phyloP scores from a whole-genome alignment of 2,329 filamentous ascomycete species.

The Bipolaris cookei region DNA sequence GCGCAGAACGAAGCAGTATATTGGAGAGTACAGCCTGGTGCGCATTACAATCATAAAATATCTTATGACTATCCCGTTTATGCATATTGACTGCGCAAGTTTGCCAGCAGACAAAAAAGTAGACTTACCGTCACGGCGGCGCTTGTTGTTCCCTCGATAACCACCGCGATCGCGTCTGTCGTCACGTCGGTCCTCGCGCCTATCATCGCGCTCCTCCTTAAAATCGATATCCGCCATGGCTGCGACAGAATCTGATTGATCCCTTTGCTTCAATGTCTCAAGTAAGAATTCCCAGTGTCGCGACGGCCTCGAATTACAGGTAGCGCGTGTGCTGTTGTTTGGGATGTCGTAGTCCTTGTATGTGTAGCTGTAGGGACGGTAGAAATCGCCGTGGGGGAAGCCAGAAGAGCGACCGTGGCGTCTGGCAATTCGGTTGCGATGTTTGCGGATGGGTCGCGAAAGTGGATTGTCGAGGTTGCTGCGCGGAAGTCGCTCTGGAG shows the following conservation, averaged over 20 bases:
- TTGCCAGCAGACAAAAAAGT: background rate
- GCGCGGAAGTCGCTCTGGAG: slow-evolving; percentile 20
- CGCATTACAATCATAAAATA: background rate
- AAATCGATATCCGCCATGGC: slow-evolving; percentile 40
- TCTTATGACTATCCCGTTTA: background rate
- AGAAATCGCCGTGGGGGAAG: slow-evolving; percentile 7
- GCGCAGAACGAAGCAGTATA: background rate
- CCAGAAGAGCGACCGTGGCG: slow-evolving; percentile 4
- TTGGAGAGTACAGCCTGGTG: background rate
- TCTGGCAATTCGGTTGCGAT: slow-evolving; percentile 19
- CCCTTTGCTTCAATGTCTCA: slow-evolving; percentile 18
- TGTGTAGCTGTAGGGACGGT: background rate
- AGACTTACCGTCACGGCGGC: slow-evolving; percentile 42
- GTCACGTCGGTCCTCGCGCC: slow-evolving; percentile 29
- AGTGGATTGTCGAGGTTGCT: slow-evolving; percentile 23
- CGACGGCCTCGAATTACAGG: slow-evolving; percentile 9
- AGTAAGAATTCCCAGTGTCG: slow-evolving; percentile 13
- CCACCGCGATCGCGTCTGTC: slow-evolving; percentile 38
- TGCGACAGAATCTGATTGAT: slow-evolving; percentile 20
- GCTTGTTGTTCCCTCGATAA: slow-evolving; percentile 38
- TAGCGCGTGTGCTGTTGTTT: slow-evolving; percentile 6
- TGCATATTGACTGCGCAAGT: background rate
- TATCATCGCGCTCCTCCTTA: slow-evolving; percentile 41
- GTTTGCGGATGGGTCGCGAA: slow-evolving; percentile 21
- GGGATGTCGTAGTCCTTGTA: background rate